A percentile compares a stretch with the other conserved stretches of the same genome.
Evolutionary conservation across 2,329 filamentous ascomycete genomes (phyloP).

Genomic region (Penicillium corylophilum): DNA sequence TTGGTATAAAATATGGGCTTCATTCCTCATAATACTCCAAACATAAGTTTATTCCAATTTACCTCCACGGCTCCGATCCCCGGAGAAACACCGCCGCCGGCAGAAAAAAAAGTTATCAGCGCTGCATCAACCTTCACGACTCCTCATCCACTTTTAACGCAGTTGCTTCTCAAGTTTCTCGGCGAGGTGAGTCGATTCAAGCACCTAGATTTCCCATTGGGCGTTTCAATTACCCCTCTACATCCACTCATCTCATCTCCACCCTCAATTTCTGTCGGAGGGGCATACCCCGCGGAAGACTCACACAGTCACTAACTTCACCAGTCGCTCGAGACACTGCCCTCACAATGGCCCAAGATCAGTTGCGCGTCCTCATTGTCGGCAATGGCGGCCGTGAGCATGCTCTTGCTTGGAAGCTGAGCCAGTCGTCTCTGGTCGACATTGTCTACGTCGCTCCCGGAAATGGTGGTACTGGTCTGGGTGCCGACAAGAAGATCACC

Average conservation of each 20-base stretch:
- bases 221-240: not conserved
- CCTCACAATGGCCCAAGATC: conserved; percentile 42
- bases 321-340: conserved; percentile 27
- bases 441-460: conserved; percentile 69
- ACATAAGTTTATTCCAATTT: not conserved
- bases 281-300: conserved; percentile 25
- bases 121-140: conserved; percentile 9
- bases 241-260: not conserved
- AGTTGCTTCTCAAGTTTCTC: conserved; percentile 25
- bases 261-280: not conserved
- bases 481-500: conserved; percentile 58
- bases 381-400: conserved; percentile 95
- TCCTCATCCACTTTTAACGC: conserved; percentile 13
- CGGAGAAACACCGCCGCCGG: conserved; percentile 26
- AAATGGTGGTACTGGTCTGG: conserved; percentile 77
- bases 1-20: not conserved
- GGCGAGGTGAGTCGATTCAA: conserved; percentile 18
- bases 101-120: conserved; percentile 25
- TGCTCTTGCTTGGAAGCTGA: conserved; percentile 89
- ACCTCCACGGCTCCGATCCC: not conserved
- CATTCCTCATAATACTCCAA: not conserved
- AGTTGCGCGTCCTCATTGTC: conserved; percentile 75
- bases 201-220: not conserved
- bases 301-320: conserved; percentile 20
- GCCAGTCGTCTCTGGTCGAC: conserved; percentile 75